Percentiles rank a stretch among this genome's conserved stretches.
phyloP scores from a whole-genome alignment of 176 grass and related monocot genomes.

The Aegilops bicornis region DNA sequence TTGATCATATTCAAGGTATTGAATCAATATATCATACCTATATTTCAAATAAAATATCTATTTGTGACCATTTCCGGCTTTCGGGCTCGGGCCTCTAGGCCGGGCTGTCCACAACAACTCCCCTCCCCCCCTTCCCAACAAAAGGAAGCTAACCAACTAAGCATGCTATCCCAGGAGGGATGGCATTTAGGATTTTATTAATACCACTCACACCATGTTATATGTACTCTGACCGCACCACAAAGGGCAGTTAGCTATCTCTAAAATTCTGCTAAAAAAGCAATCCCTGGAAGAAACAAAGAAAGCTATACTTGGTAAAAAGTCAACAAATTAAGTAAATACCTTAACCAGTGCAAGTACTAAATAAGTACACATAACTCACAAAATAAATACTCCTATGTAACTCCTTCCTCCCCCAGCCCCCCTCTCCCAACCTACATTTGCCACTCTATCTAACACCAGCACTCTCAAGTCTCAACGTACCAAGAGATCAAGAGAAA shows the following conservation, averaged over 20 bases:
- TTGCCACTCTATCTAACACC: background rate
- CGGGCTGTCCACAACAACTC: too few relatives aligned
- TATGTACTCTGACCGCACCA: background rate
- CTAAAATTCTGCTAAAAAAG: too few relatives aligned
- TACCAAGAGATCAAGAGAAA: background rate
- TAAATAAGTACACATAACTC: background rate
- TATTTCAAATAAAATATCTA: too few relatives aligned
- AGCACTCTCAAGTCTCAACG: background rate
- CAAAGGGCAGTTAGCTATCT: background rate
- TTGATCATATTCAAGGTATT: too few relatives aligned
- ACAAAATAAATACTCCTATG: background rate
- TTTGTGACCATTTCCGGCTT: too few relatives aligned
- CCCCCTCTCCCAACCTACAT: background rate
- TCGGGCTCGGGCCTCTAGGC: too few relatives aligned
- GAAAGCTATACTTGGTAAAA: background rate
- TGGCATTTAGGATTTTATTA: background rate
- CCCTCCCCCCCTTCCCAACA: too few relatives aligned
- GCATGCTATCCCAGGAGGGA: background rate
- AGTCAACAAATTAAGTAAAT: slow-evolving; percentile 2
- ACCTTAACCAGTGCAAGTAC: background rate
- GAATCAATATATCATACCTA: too few relatives aligned
- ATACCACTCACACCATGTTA: background rate
- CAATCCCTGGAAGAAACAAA: background rate
- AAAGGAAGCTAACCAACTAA: too few relatives aligned
- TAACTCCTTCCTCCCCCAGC: background rate